These are phyloP conservation scores for Skeletonema menzelii DNA, from an alignment of 108 stramenopile species.

Conservation along the genomic window DNA sequence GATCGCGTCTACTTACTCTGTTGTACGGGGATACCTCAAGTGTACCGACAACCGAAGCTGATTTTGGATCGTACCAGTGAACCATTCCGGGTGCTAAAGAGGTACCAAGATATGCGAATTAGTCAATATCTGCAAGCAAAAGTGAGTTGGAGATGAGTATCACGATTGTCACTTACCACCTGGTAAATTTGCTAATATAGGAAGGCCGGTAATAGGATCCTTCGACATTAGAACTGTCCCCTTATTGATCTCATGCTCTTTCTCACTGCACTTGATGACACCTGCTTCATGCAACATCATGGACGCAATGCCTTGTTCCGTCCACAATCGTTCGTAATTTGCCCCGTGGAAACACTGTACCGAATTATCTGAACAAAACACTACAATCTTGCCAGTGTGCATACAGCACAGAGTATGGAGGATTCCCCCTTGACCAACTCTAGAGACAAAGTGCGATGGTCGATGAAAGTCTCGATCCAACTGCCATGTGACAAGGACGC, in stretches of 20 bases:
- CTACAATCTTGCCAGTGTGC: constrained; percentile 43
- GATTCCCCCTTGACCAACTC: constrained; percentile 67
- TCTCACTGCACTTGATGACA: constrained; percentile 4
- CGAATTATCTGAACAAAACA: constrained; percentile 69
- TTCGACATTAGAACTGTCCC: constrained; percentile 29
- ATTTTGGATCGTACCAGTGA: constrained; percentile 75
- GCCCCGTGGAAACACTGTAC: constrained; percentile 64
- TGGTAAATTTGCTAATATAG: constrained; percentile 41
- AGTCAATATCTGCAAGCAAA: not conserved
- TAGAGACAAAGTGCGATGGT: constrained; percentile 63
- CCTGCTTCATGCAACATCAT: constrained; percentile 22
- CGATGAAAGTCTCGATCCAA: constrained; percentile 57
- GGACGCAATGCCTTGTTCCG: constrained; percentile 61
- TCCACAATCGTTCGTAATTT: constrained; percentile 65
- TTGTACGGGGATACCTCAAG: constrained; percentile 86
- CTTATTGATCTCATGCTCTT: not conserved
- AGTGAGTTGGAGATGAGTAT: not conserved
- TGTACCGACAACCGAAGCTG: constrained; percentile 45
- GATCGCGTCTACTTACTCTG: constrained; percentile 65
- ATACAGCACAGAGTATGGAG: constrained; percentile 41
- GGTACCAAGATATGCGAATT: constrained; percentile 19
- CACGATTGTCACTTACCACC: not conserved
- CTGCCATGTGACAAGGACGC: constrained; percentile 80
- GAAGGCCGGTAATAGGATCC: constrained; percentile 42
- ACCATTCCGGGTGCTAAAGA: constrained; percentile 72